A percentile compares a stretch with the other conserved stretches of the same genome.
Evolutionary conservation across 108 stramenopile species (phyloP).

Genomic region (Fistulifera pelliculosa): DNA sequence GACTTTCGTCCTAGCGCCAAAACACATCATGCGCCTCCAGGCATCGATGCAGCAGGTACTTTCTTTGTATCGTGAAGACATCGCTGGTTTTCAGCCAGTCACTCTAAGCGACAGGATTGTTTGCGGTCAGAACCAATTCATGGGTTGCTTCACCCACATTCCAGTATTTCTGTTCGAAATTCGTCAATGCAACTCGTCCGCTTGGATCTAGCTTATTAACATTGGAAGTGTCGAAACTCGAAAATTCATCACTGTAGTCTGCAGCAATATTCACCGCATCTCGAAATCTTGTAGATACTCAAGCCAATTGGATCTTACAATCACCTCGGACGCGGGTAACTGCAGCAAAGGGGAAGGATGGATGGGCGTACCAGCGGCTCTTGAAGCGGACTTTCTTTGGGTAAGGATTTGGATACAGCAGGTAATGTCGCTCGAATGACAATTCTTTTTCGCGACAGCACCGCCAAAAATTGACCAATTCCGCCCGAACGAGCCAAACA

Average conservation of each 20-base stretch:
- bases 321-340: slow-evolving; percentile 17
- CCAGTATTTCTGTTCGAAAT: slow-evolving; percentile 40
- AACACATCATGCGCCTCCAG: no score
- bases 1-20: no score
- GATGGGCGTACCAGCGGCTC: slow-evolving; percentile 81
- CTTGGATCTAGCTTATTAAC: not conserved
- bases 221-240: not conserved
- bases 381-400: slow-evolving; percentile 67
- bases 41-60: no score
- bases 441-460: slow-evolving; percentile 13
- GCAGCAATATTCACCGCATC: slow-evolving; percentile 15
- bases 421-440: slow-evolving; percentile 40
- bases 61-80: no score
- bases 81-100: no score
- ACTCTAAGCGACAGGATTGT: no score
- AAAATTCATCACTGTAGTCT: not conserved
- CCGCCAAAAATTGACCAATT: slow-evolving; percentile 81
- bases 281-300: slow-evolving; percentile 63
- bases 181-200: slow-evolving; percentile 14
- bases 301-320: slow-evolving; percentile 74
- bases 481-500: slow-evolving; percentile 75
- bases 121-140: slow-evolving; percentile 17
- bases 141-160: slow-evolving; percentile 23
- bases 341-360: slow-evolving; percentile 67
- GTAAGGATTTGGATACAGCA: slow-evolving; percentile 92